These are phyloP conservation scores for Rhynchospora breviuscula DNA, from an alignment of 176 grass and related monocot species.

Conservation along the genomic window DNA sequence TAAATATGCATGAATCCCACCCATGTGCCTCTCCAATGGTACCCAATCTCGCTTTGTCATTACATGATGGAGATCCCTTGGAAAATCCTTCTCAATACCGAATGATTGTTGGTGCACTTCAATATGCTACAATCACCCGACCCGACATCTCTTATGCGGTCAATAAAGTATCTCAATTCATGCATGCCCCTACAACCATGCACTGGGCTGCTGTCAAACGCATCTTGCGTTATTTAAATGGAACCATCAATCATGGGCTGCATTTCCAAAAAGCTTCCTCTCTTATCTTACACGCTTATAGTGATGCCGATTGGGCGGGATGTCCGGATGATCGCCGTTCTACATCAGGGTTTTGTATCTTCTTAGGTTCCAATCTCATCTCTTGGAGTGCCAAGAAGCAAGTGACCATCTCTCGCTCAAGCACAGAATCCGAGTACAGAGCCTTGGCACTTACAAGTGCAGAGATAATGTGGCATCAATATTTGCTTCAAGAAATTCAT, in stretches of 20 bases:
- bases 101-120: not conserved
- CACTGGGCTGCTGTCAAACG: conserved; percentile 3
- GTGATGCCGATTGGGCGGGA: too few species aligned
- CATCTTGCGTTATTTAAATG: not conserved
- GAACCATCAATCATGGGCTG: conserved; percentile 38
- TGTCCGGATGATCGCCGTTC: too few species aligned
- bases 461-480: conserved; percentile 2
- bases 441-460: not conserved
- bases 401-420: not conserved
- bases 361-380: too few species aligned
- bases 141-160: too few species aligned
- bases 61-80: not conserved
- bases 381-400: not conserved
- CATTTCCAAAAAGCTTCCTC: too few species aligned
- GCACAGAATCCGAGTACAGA: conserved; percentile 7
- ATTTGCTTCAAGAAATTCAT: not conserved
- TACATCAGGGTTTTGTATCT: too few species aligned
- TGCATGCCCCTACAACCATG: too few species aligned
- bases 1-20: conserved; percentile 23
- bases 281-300: not conserved
- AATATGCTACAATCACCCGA: too few species aligned
- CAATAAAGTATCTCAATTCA: too few species aligned
- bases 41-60: not conserved
- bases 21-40: not conserved
- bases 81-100: too few species aligned